Base-by-base conservation (phyloP, 2,329 filamentous ascomycete genomes). In the Colletotrichum tanaceti region DNA sequence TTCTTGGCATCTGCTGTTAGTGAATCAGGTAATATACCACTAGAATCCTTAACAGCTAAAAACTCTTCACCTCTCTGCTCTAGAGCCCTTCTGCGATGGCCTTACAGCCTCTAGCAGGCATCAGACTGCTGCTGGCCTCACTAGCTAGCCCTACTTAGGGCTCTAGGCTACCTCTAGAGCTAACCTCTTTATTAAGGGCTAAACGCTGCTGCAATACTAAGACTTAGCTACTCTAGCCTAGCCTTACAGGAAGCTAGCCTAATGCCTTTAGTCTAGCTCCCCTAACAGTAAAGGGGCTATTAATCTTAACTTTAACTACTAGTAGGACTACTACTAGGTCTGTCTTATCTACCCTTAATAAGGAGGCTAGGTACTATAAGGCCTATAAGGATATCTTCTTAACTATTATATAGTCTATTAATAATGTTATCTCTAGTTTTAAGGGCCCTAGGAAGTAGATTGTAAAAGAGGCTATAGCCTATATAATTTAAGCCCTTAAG, bases 191-290 rank as follows among this genome's bases (percentile, higher is more conserved):
- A 10, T 24, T 6, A 54, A 54, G 52, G 52, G 52, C 52, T 41
- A 54, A 54, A 54, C 35, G n/a, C 35, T 9, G 13, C 35, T 18
- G n/a, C n/a, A 16, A 41, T 16, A 54, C 35, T 2, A 5, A 39
- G 52, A 16, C 32, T 4, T 16, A 54, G 46, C 35, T 20, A 35
- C 32, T n/a, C 38, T 4, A 10, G 38, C 58, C 10, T 1, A 35
- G 38, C 18, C 58, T 61, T 38, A n/a, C 16, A 9, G 58, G 58
- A 61, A 61, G 58, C 35, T n/a, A 52, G 58, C 46, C 47, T 32
- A 10, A 44, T 28, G 16, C 58, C 35, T 3, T n/a, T 13, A 59
- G 10, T 10, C 5, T 0, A 14, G 13, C n/a, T n/a, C n/a, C 43
- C 16, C 18, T 3, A 28, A 49, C 11, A 10, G 43, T n/a, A 13